phyloP scores from a whole-genome alignment of 2,329 filamentous ascomycete species.

The Xylaria multiplex region DNA sequence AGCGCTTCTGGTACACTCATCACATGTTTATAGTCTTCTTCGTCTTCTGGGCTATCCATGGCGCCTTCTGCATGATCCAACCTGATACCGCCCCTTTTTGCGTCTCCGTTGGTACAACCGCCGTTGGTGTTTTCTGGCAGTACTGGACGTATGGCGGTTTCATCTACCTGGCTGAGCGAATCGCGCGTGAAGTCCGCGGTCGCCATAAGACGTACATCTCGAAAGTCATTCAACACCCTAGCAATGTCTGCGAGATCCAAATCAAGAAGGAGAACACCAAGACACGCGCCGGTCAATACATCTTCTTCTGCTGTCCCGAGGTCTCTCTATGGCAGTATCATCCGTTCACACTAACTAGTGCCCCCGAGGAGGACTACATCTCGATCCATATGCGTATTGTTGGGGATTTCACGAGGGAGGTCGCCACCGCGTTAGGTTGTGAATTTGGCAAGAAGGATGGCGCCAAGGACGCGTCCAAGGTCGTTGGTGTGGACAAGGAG shows the following conservation, averaged over 20 bases:
- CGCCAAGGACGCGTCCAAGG: constrained; percentile 66
- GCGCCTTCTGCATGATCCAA: constrained; percentile 90
- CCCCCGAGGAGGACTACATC: constrained; percentile 90
- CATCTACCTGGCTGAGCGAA: constrained; percentile 80
- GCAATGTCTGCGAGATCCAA: constrained; percentile 89
- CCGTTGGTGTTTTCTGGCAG: constrained; percentile 85
- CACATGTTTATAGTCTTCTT: constrained; percentile 91
- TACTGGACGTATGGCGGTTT: constrained; percentile 90
- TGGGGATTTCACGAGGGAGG: constrained; percentile 80
- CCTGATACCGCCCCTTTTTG: constrained; percentile 84
- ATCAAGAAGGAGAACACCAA: constrained; percentile 91
- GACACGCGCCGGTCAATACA: constrained; percentile 84
- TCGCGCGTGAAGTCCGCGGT: constrained; percentile 81
- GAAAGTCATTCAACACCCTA: constrained; percentile 89
- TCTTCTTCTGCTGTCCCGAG: constrained; percentile 87
- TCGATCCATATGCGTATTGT: constrained; percentile 85
- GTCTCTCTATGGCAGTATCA: constrained; percentile 91
- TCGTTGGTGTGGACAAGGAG: constrained; percentile 73
- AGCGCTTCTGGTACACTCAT: constrained; percentile 91
- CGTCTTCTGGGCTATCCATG: constrained; percentile 90
- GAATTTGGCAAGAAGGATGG: constrained; percentile 69
- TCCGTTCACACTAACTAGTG: constrained; percentile 86
- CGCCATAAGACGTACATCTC: constrained; percentile 86
- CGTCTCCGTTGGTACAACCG: constrained; percentile 70
- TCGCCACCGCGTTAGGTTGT: constrained; percentile 78